Conservation (phyloP, 1,139 yeast species). For the Geotrichum aggregatum region DNA sequence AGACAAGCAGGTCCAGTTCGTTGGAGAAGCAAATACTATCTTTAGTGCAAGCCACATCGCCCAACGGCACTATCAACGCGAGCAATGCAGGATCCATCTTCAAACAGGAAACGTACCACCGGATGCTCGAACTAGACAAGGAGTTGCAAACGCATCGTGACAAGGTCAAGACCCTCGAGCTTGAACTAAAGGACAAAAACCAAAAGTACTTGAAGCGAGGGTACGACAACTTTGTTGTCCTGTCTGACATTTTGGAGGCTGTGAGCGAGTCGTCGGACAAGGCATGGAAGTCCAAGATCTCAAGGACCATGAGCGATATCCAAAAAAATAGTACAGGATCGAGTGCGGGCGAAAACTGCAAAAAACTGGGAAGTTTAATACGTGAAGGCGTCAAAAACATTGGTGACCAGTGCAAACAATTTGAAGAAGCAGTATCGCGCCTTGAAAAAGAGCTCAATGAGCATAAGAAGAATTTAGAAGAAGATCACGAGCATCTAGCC, state of each 20-base stretch:
- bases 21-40: constrained; percentile 1
- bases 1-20: constrained; percentile 1
- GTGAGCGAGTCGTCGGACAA: constrained; percentile 7
- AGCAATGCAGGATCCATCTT: constrained; percentile 10
- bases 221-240: constrained; percentile 12
- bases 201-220: constrained; percentile 16
- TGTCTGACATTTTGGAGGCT: constrained; percentile 12
- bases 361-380: constrained; percentile 10
- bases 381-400: constrained; percentile 11
- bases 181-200: constrained; percentile 4
- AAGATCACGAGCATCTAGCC: neutral
- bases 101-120: constrained; percentile 20
- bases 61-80: neutral
- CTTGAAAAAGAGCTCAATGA: constrained; percentile 2
- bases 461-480: neutral
- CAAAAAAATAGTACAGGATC: constrained; percentile 3
- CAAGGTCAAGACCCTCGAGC: constrained; percentile 11
- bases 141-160: constrained; percentile 13
- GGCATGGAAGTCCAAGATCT: constrained; percentile 13
- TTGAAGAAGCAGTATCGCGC: neutral
- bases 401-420: constrained; percentile 2
- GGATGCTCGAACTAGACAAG: constrained; percentile 19
- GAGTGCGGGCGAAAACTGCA: constrained; percentile 12
- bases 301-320: constrained; percentile 10
- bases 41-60: constrained; percentile 2